Evolutionary conservation across 1,284 basidiomycete genomes (phyloP), one percentile per base, ranked within the genome.

Genomic region (Entoloma clypeatum): DNA sequence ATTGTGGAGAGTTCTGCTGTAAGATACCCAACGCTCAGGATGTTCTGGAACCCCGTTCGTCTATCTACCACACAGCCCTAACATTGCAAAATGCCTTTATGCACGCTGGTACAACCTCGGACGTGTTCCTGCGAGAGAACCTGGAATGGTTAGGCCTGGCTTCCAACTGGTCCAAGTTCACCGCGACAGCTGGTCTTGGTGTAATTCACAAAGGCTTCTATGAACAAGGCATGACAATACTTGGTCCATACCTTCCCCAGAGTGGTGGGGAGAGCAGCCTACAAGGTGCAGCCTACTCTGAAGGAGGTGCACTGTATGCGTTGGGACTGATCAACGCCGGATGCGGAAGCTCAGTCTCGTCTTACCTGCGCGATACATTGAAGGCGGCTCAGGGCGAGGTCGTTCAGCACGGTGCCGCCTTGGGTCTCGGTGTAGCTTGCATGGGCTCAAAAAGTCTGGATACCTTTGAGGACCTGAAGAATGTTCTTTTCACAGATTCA

Each of bases 151-250:
- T 98, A 2, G 87, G 81, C 17, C 75, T 90, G 46, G 94, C 94
- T 2, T 86, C 85, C 28, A 96, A 98, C 61, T 98, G 94, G 94
- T 90, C 91, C 30, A 98, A 97, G 59, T 98, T 97, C 67, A 90
- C 91, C 6, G 90, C 93, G 2, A 96, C 94, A 5, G 92, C 93
- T 17, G 92, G 88, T 6, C 79, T 98, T 17, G 94, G 94, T 53
- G 89, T 97, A 38, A 96, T 98, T 51, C 92, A 97, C 69, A 93
- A 94, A 54, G 94, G 94, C 31, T 93, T 92, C 60, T 88, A 92
- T 57, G 82, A 91, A 54, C 87, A 95, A 61, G 92, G 92, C 38
- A 86, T 88, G 77, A 82, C 81, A 38, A 89, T 97, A 39, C 79
- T 98, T 19, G 85, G 86, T n/a, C 94, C 94, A 0, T 97, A 97